phyloP scores from a whole-genome alignment of 2,329 filamentous ascomycete genomes.

The Ascochyta rabiei region DNA sequence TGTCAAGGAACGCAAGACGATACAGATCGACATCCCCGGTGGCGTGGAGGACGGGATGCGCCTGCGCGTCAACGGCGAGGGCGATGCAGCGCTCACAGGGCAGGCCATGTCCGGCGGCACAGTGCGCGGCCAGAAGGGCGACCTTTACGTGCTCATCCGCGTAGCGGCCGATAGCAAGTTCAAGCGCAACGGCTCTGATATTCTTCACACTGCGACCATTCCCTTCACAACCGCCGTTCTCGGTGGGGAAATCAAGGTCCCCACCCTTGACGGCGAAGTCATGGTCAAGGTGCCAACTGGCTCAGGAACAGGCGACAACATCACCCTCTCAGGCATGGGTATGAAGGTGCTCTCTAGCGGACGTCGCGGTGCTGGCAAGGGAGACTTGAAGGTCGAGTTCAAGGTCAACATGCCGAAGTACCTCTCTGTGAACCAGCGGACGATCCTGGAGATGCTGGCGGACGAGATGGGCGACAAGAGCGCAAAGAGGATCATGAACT shows the following conservation, averaged over 20 bases:
- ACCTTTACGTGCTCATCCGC: constrained; percentile 88
- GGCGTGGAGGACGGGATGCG: constrained; percentile 98
- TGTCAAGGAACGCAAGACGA: constrained; percentile 78
- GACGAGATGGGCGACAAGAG: constrained; percentile 95
- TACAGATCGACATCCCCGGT: constrained; percentile 89
- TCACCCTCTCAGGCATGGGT: constrained; percentile 87
- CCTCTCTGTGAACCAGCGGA: constrained; percentile 86
- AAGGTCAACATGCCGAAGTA: constrained; percentile 96
- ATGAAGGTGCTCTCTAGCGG: constrained; percentile 78
- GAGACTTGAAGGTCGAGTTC: constrained; percentile 93
- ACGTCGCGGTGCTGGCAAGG: constrained; percentile 66
- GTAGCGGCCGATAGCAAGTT: constrained; percentile 92
- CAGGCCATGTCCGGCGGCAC: constrained; percentile 67
- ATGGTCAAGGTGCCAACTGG: constrained; percentile 91
- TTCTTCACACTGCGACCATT: constrained; percentile 89
- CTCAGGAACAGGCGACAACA: constrained; percentile 88
- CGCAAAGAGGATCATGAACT: constrained; percentile 90
- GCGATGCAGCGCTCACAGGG: constrained; percentile 83
- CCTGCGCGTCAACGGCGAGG: constrained; percentile 81
- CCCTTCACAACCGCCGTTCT: constrained; percentile 92
- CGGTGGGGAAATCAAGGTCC: constrained; percentile 86
- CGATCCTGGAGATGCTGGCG: constrained; percentile 91
- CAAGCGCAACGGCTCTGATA: constrained; percentile 83
- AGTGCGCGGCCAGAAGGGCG: constrained; percentile 71
- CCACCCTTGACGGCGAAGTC: constrained; percentile 88